Evolutionary conservation across 139 green algal genomes (phyloP), one percentile per base, ranked within the genome.

Genomic region (Coelastrella sp.): DNA sequence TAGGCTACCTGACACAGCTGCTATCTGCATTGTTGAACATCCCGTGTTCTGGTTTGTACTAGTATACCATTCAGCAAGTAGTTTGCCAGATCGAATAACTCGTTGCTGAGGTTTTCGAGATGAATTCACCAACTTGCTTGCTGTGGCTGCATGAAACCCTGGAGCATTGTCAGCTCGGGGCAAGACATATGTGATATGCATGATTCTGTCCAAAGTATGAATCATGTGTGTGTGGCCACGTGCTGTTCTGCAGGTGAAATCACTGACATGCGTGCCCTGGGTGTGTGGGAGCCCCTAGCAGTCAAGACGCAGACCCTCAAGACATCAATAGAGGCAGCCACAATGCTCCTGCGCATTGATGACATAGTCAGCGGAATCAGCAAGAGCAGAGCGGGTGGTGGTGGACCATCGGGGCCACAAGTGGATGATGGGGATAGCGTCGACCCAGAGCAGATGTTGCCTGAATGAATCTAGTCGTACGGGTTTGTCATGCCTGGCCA

Each of bases 231-330:
- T 17, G 23, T 16, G 60, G 78, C 17, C 13, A 20, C 19, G 58
- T 22, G 6, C 17, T 54, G 14, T 73, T 58, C n/a, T 82, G 10
- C 74, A 90, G 96, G 97, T n/a, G 89, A 97, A 74, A 96, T 99
- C 66, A 94, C 94, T 10, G 97, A 99, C 96, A 99, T 99, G 98
- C 97, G 97, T 87, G 95, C 96, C 88, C 94, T 98, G 58, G 98
- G 98, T 10, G 96, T 99, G 64, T 99, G 98, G 98, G 98, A 99
- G 95, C 97, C 98, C 17, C 97, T 97, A 91, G 95, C 94, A 58
- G 98, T 99, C 65, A 98, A 99, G 93, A 87, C 86, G 20, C 98
- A 99, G 93, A 99, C 98, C 0, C 95, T 99, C 74, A 99, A 99
- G 93, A 99, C 98, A 0, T 95, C 97, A 0, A 90, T 99, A 1